Percentiles rank a stretch among this genome's conserved stretches.
These are phyloP conservation scores for Fomitopsis betulina DNA, from an alignment of 1,284 basidiomycete genomes.

Conservation along the genomic window DNA sequence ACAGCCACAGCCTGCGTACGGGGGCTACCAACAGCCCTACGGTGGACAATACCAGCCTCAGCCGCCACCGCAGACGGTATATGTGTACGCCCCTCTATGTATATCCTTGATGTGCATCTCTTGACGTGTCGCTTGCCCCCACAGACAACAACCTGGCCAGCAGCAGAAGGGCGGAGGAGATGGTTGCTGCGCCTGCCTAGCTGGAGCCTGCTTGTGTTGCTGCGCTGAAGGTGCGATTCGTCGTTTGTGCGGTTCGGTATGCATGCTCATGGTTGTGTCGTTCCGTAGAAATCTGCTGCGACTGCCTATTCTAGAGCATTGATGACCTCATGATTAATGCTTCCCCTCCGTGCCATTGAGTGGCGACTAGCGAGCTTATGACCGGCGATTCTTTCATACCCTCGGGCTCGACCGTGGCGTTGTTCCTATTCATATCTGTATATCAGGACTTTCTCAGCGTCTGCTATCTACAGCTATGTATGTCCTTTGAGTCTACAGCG, in stretches of 20 bases:
- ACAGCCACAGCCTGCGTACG: constrained; percentile 68
- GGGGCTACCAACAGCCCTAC: constrained; percentile 32
- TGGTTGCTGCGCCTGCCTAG: constrained; percentile 66
- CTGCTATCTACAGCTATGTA: constrained; percentile 1
- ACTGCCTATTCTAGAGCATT: constrained; percentile 55
- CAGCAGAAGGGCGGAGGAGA: constrained; percentile 39
- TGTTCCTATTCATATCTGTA: constrained; percentile 1
- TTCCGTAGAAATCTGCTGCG: constrained; percentile 59
- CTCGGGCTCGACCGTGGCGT: background rate
- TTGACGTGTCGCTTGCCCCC: background rate
- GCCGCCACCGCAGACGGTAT: constrained; percentile 67
- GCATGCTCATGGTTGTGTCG: constrained; percentile 11
- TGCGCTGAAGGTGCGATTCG: constrained; percentile 66
- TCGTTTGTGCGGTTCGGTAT: background rate
- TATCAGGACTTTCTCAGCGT: background rate
- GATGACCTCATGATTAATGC: background rate
- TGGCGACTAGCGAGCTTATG: background rate
- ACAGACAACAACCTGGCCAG: constrained; percentile 27
- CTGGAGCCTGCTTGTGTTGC: constrained; percentile 70
- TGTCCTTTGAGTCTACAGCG: background rate
- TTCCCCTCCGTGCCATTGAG: background rate
- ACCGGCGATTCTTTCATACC: background rate
- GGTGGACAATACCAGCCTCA: constrained; percentile 56
- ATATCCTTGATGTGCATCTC: background rate
- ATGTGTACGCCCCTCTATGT: constrained; percentile 49